phyloP scores from a whole-genome alignment of 345 rosid species.

The Chamaenerion angustifolium region DNA sequence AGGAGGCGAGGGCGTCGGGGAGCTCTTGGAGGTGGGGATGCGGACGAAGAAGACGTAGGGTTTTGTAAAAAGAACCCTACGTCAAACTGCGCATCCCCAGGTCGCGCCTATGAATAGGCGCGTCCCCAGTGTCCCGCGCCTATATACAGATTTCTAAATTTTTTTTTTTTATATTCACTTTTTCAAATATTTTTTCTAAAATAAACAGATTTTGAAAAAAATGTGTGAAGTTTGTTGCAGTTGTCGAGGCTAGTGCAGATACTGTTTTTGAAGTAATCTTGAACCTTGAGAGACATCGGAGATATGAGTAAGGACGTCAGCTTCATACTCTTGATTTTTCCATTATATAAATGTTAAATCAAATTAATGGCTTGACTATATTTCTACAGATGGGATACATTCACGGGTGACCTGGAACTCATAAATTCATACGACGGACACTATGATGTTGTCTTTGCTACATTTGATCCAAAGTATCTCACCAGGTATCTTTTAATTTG shows the following conservation, averaged over 20 bases:
- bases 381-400: conserved; percentile 82
- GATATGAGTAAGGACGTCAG: conserved; percentile 71
- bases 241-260: conserved; percentile 79
- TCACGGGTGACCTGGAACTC: conserved; percentile 80
- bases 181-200: too few species aligned
- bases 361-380: conserved; percentile 16
- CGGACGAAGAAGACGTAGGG: too few species aligned
- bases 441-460: conserved; percentile 76
- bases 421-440: conserved; percentile 82
- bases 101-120: too few species aligned
- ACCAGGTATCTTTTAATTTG: conserved; percentile 32
- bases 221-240: too few species aligned
- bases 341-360: conserved; percentile 5
- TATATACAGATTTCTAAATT: too few species aligned
- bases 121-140: too few species aligned
- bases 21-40: too few species aligned
- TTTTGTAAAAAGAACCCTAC: too few species aligned
- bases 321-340: conserved; percentile 7
- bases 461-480: conserved; percentile 69
- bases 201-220: too few species aligned
- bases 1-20: too few species aligned
- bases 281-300: conserved; percentile 51
- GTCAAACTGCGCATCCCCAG: too few species aligned
- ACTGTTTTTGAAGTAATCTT: conserved; percentile 69
- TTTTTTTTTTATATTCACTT: too few species aligned